Conservation (phyloP, 305 asterid genomes). For the Fraxinus albicans region DNA sequence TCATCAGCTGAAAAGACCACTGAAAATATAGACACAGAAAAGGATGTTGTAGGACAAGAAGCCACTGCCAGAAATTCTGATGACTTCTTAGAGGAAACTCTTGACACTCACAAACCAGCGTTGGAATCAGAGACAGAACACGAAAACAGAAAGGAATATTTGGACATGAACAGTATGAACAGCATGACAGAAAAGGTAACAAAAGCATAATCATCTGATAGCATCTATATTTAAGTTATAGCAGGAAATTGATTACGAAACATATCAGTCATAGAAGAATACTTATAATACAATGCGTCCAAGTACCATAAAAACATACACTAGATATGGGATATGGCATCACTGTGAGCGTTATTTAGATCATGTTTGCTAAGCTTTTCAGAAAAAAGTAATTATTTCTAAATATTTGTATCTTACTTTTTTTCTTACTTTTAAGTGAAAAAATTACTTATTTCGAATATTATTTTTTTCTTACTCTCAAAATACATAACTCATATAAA, state of each 20-base stretch:
- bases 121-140: background rate
- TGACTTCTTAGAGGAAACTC: background rate
- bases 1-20: background rate
- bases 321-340: background rate
- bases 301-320: background rate
- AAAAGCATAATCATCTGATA: background rate
- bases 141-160: background rate
- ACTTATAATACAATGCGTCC: background rate
- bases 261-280: background rate
- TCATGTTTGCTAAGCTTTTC: background rate
- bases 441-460: background rate
- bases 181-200: background rate
- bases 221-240: background rate
- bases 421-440: background rate
- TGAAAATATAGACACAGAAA: background rate
- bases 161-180: background rate
- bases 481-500: background rate
- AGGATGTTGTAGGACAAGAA: background rate
- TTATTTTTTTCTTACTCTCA: background rate
- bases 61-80: background rate
- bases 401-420: background rate
- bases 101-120: background rate
- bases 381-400: background rate
- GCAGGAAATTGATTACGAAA: background rate
- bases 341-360: background rate